Base-by-base conservation (phyloP, 352 stramenopile species). In the Phytophthora fragariae region DNA sequence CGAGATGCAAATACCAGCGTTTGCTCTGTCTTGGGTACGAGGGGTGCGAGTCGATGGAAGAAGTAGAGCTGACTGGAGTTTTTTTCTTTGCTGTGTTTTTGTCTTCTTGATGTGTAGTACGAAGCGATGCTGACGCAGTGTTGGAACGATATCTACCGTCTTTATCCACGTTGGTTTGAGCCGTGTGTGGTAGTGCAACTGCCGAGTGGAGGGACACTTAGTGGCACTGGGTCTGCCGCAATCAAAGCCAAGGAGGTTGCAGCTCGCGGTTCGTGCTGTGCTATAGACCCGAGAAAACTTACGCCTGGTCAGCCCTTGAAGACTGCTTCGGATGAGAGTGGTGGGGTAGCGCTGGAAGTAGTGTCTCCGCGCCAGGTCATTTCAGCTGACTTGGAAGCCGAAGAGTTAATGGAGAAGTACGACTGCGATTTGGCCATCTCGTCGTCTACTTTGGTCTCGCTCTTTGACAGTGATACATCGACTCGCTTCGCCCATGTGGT, bases 341-440 rank as follows among this genome's bases (percentile, higher is more conserved):
- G 47, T 19, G 62, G 57, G 7, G 15, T 69, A 15, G 46, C 35
- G 33, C 29, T 77, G 24, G 54, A 75, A 35, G 62, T 76, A 33
- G 74, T 68, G 27, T 65, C 59, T 29, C 56, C 47, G 3, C 72
- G 68, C 5, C 61, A 77, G 12, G 68, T 76, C 19, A 90, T 94
- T 50, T 96, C 90, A 1, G 73, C 80, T 0, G 90, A 96, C 57
- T 17, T 68, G 3, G 75, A 80, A 2, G 87, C 88, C 0, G 77
- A 86, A 31, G 55, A 79, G 12, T 75, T 96, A 24, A 92, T 95
- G 84, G 74, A 88, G 27, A 62, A 82, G 56, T 81, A 90, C 52
- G 71, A 91, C 15, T 96, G 90, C 35, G 83, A 94, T n/a, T 46
- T 94, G 0, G 86, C 84, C 1, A 80, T 96, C 24, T 86, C 88